Conservation (phyloP, 2,329 filamentous ascomycete species). For the Pseudonectria buxi region DNA sequence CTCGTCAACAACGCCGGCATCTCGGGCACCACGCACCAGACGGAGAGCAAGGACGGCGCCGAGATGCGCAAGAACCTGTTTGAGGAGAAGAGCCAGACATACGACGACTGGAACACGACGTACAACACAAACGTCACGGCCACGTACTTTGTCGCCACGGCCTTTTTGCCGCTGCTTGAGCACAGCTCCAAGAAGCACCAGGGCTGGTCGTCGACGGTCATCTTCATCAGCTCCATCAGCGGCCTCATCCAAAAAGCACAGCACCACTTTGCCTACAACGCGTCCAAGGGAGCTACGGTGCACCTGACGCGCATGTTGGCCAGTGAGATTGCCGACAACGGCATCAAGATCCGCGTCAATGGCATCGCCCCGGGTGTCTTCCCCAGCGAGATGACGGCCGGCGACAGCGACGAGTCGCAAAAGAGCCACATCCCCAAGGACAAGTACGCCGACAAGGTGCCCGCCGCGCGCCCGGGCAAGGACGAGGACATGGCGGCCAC, state of each 20-base stretch:
- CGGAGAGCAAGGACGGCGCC: constrained; percentile 43
- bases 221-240: constrained; percentile 64
- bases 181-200: constrained; percentile 34
- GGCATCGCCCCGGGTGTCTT: constrained; percentile 67
- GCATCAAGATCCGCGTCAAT: constrained; percentile 61
- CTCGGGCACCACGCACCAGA: constrained; percentile 48
- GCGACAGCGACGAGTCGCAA: constrained; percentile 38
- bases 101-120: constrained; percentile 65
- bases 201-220: constrained; percentile 51
- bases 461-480: constrained; percentile 59
- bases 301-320: constrained; percentile 61
- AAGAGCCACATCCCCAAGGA: constrained; percentile 55
- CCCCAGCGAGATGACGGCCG: constrained; percentile 65
- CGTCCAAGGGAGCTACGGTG: constrained; percentile 57
- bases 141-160: constrained; percentile 58
- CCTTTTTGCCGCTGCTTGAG: constrained; percentile 56
- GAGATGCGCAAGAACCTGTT: constrained; percentile 59
- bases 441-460: constrained; percentile 53
- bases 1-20: constrained; percentile 64
- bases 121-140: constrained; percentile 72
- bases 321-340: constrained; percentile 49
- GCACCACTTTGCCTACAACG: constrained; percentile 60
- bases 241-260: constrained; percentile 56
- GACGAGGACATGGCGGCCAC: constrained; percentile 65
- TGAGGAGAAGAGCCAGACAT: constrained; percentile 48